Conservation (phyloP, 306 rosid species). For the Datisca glomerata region DNA sequence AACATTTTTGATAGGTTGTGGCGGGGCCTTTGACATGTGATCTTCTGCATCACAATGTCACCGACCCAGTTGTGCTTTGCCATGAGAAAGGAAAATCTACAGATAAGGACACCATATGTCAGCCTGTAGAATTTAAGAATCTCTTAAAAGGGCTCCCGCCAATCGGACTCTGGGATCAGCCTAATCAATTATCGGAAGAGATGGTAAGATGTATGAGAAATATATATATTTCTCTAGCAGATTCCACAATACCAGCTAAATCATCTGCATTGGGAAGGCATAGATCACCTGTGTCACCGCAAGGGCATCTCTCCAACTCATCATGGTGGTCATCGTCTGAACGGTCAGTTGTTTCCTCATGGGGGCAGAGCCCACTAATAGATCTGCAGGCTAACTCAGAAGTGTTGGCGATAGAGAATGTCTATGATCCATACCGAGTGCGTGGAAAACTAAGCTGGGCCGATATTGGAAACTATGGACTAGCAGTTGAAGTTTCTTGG, state of each 20-base stretch:
- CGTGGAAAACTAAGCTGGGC: constrained; percentile 65
- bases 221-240: constrained; percentile 60
- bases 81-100: constrained; percentile 12
- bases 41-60: constrained; percentile 27
- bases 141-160: constrained; percentile 32
- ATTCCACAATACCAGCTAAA: constrained; percentile 29
- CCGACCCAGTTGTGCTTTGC: constrained; percentile 19
- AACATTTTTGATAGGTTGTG: not conserved
- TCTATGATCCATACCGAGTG: constrained; percentile 55
- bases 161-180: constrained; percentile 54
- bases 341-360: constrained; percentile 39
- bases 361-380: constrained; percentile 58
- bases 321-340: constrained; percentile 76
- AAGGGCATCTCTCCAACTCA: constrained; percentile 47
- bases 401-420: constrained; percentile 41
- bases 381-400: constrained; percentile 36
- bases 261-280: constrained; percentile 31
- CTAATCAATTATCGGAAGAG: constrained; percentile 60
- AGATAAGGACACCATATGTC: constrained; percentile 21
- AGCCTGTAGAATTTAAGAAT: constrained; percentile 20
- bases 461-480: constrained; percentile 50
- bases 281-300: constrained; percentile 35
- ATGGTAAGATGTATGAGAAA: constrained; percentile 75
- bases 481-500: constrained; percentile 71
- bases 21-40: not conserved